Conservation (phyloP, 1,139 yeast genomes). For the Barnettozyma hawaiiensis region DNA sequence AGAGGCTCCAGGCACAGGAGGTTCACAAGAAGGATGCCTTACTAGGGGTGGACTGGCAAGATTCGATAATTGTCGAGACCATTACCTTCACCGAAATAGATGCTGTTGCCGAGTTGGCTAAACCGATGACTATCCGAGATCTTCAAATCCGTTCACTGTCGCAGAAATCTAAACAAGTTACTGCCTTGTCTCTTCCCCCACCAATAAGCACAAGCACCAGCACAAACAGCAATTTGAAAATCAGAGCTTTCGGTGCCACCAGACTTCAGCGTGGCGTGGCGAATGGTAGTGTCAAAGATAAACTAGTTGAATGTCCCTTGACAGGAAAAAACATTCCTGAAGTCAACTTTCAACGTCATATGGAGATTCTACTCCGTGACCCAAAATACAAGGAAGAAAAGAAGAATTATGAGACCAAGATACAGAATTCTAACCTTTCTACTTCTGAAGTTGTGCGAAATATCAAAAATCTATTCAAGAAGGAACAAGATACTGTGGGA, state of each 20-base stretch:
- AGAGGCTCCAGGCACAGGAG: conserved; percentile 29
- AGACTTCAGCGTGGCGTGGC: conserved; percentile 35
- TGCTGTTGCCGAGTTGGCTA: conserved; percentile 51
- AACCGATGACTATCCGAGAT: conserved; percentile 56
- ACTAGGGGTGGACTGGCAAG: conserved; percentile 87
- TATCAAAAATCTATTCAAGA: conserved; percentile 53
- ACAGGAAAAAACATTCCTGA: conserved; percentile 70
- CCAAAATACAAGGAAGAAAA: conserved; percentile 74
- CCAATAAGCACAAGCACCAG: conserved; percentile 8
- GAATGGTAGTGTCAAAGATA: conserved; percentile 26
- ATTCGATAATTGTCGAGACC: conserved; percentile 65
- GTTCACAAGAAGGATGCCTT: conserved; percentile 44
- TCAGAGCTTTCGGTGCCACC: conserved; percentile 65
- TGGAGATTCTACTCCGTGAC: conserved; percentile 67
- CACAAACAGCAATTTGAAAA: conserved; percentile 40
- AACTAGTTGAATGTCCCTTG: conserved; percentile 60
- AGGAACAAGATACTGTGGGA: conserved; percentile 20
- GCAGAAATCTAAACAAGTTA: conserved; percentile 31
- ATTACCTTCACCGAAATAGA: conserved; percentile 66
- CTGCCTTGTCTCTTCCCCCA: conserved; percentile 8
- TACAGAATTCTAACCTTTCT: conserved; percentile 57
- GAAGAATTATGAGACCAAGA: conserved; percentile 57
- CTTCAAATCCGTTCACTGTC: conserved; percentile 59
- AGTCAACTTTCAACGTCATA: conserved; percentile 65
- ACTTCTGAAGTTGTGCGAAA: conserved; percentile 71